Evolutionary conservation across 441 rosid genomes (phyloP), one percentile per base, ranked within the genome.

Genomic region (Adansonia rubrostipa): DNA sequence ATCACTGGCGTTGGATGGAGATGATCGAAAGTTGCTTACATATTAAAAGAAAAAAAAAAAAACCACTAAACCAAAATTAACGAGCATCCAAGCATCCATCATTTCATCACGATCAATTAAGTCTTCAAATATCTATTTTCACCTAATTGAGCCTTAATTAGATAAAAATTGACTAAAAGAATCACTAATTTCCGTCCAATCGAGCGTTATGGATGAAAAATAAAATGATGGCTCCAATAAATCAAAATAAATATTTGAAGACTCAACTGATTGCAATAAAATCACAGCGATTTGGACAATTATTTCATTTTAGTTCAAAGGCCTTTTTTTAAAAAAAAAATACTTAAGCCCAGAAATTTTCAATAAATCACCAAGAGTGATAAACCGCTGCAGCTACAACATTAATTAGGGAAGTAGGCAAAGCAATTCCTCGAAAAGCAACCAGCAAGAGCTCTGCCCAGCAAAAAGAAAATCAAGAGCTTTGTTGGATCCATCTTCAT

Each of bases 401-500:
- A 11, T 68, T 63, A 74, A 57, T 66, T 78, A 33, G 74, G 66
- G 57, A 79, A 42, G 54, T 42, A 54, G 71, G 81, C 56, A 5
- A 73, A 5, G 69, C 69, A 54, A 6, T 57, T 22, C 19, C 61
- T 17, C 20, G 15, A 10, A 60, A 60, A 9, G 40, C 65, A 60
- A 73, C 53, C 22, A 15, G 24, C 53, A 15, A 66, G 11, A 77
- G 74, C 76, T 73, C 75, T 60, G 77, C 80, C 45, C 28, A 42
- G 77, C 62, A 53, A 57, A 6, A 63, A 71, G 66, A 65, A 42
- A 63, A 79, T 58, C 54, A 50, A 5, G 48, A 63, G 70, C 80
- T 79, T 76, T 69, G 79, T 78, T 50, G 74, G 69, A 78, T 79
- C 81, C 36, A 15, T 80, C 79, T 81, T 89, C 87, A 94, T 57